Evolutionary conservation across 2,329 filamentous ascomycete species (phyloP), one percentile per base, ranked within the genome.

Genomic region (Aspergillus luchuensis): DNA sequence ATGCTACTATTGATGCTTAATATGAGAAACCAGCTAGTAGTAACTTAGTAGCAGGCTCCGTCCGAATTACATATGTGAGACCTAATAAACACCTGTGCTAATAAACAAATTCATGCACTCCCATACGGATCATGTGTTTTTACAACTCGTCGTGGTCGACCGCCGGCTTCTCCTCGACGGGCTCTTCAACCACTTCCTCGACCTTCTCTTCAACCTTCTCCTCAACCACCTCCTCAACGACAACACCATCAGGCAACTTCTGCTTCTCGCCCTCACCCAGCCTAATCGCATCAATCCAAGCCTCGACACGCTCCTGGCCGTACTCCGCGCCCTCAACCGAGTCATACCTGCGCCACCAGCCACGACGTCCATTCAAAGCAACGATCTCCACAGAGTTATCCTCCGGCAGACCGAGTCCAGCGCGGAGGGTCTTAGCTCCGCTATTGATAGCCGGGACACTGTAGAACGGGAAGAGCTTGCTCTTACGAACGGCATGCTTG

Each of bases 281-380:
- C 39, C 92, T 88, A 63, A 98, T 92, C n/a, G 86, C 84, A 71
- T 99, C 95, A 61, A 99, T 86, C 92, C 94, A 99, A 63, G 81
- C 80, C 79, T 97, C 91, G 30, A 99, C 80, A 25, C 83, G 85
- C 57, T 84, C 81, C 23, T 82, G 72, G 3, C 69, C 67, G 49
- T 71, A 78, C 57, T 84, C 85, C 48, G 87, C 87, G 15, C 78
- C 74, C 8, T 78, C 75, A 6, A 84, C 86, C 3, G 71, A 53
- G 51, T 85, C 79, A 74, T 91, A 95, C 60, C 84, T 85, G 69
- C 90, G 89, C 86, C 89, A 96, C 95, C 95, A 99, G 45, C 85
- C 84, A 57, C 92, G 87, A 70, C 93, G 92, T 33, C 86, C 90
- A 75, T 97, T 97, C 61, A 96, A 76, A 15, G 92, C 92, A 57